These are phyloP conservation scores for Chaetomium globosum DNA, from an alignment of 2,329 filamentous ascomycete genomes.

Conservation along the genomic window DNA sequence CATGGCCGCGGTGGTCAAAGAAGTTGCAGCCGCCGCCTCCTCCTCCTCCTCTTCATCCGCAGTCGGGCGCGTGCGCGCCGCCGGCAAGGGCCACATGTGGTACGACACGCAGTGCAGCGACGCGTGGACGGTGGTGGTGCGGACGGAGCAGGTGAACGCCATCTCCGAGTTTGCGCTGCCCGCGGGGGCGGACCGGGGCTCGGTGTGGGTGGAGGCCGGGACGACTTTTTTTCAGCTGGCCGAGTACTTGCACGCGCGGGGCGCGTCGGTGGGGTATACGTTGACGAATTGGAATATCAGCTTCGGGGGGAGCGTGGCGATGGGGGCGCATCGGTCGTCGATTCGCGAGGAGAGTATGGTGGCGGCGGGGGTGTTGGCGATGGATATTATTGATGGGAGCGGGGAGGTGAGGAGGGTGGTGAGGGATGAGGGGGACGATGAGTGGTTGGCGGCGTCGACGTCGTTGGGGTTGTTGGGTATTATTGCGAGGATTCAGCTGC, in stretches of 20 bases:
- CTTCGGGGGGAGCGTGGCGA: slow-evolving; percentile 54
- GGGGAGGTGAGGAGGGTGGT: slow-evolving; percentile 49
- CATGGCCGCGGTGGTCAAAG: slow-evolving; percentile 46
- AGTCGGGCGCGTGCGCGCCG: slow-evolving; percentile 49
- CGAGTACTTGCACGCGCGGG: slow-evolving; percentile 51
- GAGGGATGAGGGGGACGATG: slow-evolving; percentile 48
- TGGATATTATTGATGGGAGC: slow-evolving; percentile 54
- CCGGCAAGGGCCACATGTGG: slow-evolving; percentile 56
- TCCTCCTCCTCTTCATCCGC: slow-evolving; percentile 24
- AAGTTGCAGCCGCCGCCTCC: slow-evolving; percentile 44
- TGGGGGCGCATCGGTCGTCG: slow-evolving; percentile 55
- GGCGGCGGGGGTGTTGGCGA: slow-evolving; percentile 50
- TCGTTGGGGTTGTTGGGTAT: slow-evolving; percentile 53
- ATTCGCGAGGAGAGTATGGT: slow-evolving; percentile 54
- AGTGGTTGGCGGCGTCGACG: slow-evolving; percentile 56
- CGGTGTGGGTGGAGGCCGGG: slow-evolving; percentile 54
- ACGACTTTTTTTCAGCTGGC: slow-evolving; percentile 56
- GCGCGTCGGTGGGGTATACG: slow-evolving; percentile 53
- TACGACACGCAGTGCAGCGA: slow-evolving; percentile 59
- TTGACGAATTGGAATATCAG: slow-evolving; percentile 59
- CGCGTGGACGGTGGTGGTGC: slow-evolving; percentile 52
- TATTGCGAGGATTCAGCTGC: slow-evolving; percentile 53
- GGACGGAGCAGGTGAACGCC: slow-evolving; percentile 64
- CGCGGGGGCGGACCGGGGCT: slow-evolving; percentile 44
- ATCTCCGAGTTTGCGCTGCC: slow-evolving; percentile 51